Conservation (phyloP, 148 eudicot species). For the Amaranthus palmeri region DNA sequence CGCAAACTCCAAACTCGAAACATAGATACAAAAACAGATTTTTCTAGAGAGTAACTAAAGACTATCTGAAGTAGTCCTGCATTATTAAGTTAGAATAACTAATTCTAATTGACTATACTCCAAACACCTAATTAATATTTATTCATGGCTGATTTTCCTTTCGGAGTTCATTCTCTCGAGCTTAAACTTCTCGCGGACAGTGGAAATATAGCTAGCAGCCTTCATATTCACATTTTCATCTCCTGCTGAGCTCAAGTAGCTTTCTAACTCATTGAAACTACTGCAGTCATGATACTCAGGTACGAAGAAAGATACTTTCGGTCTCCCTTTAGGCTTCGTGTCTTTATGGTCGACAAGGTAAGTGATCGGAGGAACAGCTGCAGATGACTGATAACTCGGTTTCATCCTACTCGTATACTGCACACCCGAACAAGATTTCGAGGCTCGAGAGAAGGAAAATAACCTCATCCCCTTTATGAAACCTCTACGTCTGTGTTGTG, state of each 20-base stretch:
- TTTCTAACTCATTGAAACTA: slow-evolving; percentile 27
- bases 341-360: slow-evolving; percentile 38
- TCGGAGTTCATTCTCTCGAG: slow-evolving; percentile 37
- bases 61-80: neutral
- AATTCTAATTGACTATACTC: neutral
- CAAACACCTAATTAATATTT: neutral
- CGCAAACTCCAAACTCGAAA: neutral
- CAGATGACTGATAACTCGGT: slow-evolving; percentile 7
- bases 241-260: slow-evolving; percentile 22
- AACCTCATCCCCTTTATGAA: slow-evolving; percentile 30
- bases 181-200: slow-evolving; percentile 54
- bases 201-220: slow-evolving; percentile 52
- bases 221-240: slow-evolving; percentile 56
- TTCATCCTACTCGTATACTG: slow-evolving; percentile 17
- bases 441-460: slow-evolving; percentile 15
- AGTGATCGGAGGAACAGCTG: slow-evolving; percentile 25
- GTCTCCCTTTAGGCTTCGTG: slow-evolving; percentile 29
- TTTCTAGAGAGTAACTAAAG: neutral
- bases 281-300: slow-evolving; percentile 11
- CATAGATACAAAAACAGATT: neutral
- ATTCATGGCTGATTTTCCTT: slow-evolving; percentile 21
- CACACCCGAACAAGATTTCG: slow-evolving; percentile 12
- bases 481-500: slow-evolving; percentile 24
- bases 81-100: neutral
- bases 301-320: slow-evolving; percentile 27